phyloP scores from a whole-genome alignment of 192 early-diverging fungal genomes.

The Umbelopsis sp. region DNA sequence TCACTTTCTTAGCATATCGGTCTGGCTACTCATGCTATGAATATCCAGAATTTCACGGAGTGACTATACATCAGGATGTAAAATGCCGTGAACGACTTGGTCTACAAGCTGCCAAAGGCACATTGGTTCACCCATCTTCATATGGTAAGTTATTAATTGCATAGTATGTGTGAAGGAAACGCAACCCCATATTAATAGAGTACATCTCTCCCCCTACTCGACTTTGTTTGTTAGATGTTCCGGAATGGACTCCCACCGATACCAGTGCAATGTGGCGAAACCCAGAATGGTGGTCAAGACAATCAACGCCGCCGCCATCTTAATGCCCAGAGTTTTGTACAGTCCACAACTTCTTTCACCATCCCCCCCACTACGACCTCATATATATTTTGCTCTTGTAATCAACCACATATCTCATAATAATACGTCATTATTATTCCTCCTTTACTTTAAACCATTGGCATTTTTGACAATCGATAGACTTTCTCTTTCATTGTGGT shows the following conservation, averaged over 20 bases:
- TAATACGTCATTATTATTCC: too few species aligned
- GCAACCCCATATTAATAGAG: too few species aligned
- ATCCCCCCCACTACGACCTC: background rate
- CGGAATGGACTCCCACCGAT: constrained; percentile 5
- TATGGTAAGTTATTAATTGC: constrained; percentile 7
- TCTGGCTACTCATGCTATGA: constrained; percentile 38
- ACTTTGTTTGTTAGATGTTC: background rate
- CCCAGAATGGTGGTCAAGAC: constrained; percentile 1
- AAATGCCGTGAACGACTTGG: constrained; percentile 19
- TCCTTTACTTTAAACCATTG: too few species aligned
- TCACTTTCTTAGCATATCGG: constrained; percentile 50
- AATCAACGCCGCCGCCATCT: background rate
- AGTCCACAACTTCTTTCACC: background rate
- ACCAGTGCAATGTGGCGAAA: constrained; percentile 13
- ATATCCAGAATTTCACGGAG: constrained; percentile 45
- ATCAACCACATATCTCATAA: too few species aligned
- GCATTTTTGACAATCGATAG: too few species aligned
- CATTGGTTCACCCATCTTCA: constrained; percentile 29
- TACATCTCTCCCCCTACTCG: background rate
- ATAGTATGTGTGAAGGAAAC: background rate
- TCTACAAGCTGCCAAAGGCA: constrained; percentile 10
- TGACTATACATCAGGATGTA: constrained; percentile 41
- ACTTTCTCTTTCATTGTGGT: too few species aligned
- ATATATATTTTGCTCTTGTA: too few species aligned
- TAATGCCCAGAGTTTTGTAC: background rate